Conservation (phyloP, 1,284 basidiomycete genomes). For the Stereum hirsutum region DNA sequence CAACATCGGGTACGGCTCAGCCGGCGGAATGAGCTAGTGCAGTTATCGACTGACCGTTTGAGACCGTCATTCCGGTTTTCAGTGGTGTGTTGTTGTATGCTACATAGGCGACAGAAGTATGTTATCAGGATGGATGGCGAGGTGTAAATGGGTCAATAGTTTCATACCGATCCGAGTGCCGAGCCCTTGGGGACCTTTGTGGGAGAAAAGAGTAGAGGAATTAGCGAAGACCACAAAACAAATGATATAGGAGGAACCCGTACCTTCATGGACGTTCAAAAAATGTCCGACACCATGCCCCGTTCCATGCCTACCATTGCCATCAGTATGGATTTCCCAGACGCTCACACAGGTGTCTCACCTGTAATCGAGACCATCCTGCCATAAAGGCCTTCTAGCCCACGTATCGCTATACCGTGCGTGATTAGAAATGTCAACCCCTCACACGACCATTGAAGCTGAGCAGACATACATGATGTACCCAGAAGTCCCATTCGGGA, state of each 20-base stretch:
- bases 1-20: background rate
- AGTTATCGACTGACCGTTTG: conserved; percentile 48
- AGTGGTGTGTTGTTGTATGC: conserved; percentile 63
- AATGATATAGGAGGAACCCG: background rate
- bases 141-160: background rate
- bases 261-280: conserved; percentile 87
- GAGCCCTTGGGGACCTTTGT: conserved; percentile 83
- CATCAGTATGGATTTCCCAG: background rate
- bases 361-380: conserved; percentile 49
- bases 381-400: conserved; percentile 82
- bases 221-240: too few relatives aligned
- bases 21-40: background rate
- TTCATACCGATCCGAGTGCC: conserved; percentile 63
- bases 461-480: conserved; percentile 42
- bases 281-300: conserved; percentile 92
- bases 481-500: conserved; percentile 83
- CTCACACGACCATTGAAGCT: background rate
- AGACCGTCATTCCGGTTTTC: conserved; percentile 82
- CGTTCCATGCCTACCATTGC: conserved; percentile 66
- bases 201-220: too few relatives aligned
- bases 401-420: conserved; percentile 61
- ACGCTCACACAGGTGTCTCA: background rate
- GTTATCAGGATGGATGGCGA: background rate
- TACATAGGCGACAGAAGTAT: too few relatives aligned
- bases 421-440: background rate